Percentiles rank a stretch among this genome's conserved stretches.
These are phyloP conservation scores for Comarum palustre DNA, from an alignment of 306 rosid genomes.

Conservation along the genomic window DNA sequence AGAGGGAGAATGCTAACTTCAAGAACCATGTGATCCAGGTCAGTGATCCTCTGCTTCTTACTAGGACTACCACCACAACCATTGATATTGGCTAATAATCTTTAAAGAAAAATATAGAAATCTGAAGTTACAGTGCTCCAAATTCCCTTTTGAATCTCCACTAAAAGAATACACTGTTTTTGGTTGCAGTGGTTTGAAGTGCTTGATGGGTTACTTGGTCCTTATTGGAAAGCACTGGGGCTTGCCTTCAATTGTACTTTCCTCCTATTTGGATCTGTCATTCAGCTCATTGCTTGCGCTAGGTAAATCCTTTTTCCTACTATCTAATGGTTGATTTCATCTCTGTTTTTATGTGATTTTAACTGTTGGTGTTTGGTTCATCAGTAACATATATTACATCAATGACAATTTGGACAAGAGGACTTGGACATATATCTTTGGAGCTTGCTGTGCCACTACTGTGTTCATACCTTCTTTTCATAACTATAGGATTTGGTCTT, in stretches of 20 bases:
- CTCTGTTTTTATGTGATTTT: conserved; percentile 10
- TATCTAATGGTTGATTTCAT: not conserved
- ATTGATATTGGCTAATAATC: conserved; percentile 14
- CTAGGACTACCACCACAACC: conserved; percentile 19
- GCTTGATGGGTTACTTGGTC: conserved; percentile 90
- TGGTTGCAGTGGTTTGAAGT: conserved; percentile 94
- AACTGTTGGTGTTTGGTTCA: conserved; percentile 7
- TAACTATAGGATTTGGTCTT: conserved; percentile 95
- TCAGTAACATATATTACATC: conserved; percentile 90
- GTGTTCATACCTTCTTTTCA: conserved; percentile 98
- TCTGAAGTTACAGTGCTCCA: conserved; percentile 5
- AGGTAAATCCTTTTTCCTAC: conserved; percentile 42
- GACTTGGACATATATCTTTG: conserved; percentile 95
- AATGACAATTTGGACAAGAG: conserved; percentile 88
- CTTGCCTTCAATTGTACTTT: conserved; percentile 96
- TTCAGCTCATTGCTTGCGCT: conserved; percentile 97
- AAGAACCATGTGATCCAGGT: conserved; percentile 99
- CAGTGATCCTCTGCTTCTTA: conserved; percentile 6
- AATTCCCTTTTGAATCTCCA: not conserved
- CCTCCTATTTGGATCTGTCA: conserved; percentile 95
- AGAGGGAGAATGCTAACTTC: conserved; percentile 81
- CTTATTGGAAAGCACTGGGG: conserved; percentile 89
- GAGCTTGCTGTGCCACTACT: conserved; percentile 97
- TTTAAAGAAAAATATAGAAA: not conserved
- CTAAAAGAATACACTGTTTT: conserved; percentile 18